Evolutionary conservation across 164 flowering plant species (phyloP).

Genomic region (Protea cynaroides): DNA sequence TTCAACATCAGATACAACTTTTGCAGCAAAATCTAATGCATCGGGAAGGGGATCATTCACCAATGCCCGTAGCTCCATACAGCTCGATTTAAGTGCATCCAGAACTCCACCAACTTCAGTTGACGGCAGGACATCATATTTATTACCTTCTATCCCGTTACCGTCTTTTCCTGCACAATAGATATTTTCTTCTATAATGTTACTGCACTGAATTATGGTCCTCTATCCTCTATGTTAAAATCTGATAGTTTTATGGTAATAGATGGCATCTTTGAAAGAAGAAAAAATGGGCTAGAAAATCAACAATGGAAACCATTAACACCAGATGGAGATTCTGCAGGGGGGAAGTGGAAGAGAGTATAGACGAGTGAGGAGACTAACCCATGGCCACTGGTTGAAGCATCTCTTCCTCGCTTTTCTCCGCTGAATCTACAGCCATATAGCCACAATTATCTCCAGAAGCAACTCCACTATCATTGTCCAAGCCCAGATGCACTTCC

Average conservation of each 20-base stretch:
- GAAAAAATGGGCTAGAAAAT: too few species aligned
- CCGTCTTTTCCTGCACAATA: too few species aligned
- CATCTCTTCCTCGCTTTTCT: background rate
- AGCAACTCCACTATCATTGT: background rate
- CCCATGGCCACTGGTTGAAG: background rate
- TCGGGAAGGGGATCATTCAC: slow-evolving; percentile 76
- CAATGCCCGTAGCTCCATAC: slow-evolving; percentile 33
- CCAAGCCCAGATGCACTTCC: background rate
- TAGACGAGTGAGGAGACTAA: background rate
- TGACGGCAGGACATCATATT: slow-evolving; percentile 13
- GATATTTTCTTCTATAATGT: too few species aligned
- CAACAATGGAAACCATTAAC: too few species aligned
- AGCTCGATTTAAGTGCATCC: slow-evolving; percentile 45
- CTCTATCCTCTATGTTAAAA: too few species aligned
- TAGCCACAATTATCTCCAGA: background rate
- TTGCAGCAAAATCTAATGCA: slow-evolving; percentile 39
- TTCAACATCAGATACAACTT: slow-evolving; percentile 14
- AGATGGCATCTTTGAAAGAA: too few species aligned
- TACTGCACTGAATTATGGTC: too few species aligned
- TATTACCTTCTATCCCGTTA: too few species aligned
- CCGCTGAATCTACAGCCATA: background rate
- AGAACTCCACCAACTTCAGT: slow-evolving; percentile 34
- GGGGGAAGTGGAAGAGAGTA: background rate
- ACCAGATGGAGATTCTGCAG: too few species aligned
- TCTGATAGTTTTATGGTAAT: too few species aligned